Evolutionary conservation across 345 rosid species (phyloP), one percentile per base, ranked within the genome.

Genomic region (Salix purpurea): DNA sequence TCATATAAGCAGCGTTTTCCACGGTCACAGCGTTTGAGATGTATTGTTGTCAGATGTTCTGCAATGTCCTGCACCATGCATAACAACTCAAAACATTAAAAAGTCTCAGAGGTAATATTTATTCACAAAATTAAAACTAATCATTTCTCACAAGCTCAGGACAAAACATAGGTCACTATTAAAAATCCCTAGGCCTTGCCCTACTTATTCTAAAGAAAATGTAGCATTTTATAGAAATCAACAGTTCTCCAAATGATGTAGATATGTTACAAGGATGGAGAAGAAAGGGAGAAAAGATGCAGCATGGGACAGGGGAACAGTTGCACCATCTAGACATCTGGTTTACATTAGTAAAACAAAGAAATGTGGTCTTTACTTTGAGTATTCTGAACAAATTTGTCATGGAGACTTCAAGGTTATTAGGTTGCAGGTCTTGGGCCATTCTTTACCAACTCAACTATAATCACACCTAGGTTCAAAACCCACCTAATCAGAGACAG

Each of bases 1-100:
- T 94, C 95, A 34, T 94, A 91, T 70, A 90, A 77, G 81, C 98
- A 91, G 64, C 90, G 90, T 72, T 91, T 91, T 79, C 97, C 97
- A 24, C 94, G 91, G 73, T 89, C 95, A 76, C 94, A 89, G 30
- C 88, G 90, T 28, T 87, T 90, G 71, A 93, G 95, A 80, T 88
- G 67, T 37, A 90, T 87, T 40, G 95, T 89, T 64, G 98, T 88
- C 84, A 94, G 80, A 85, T 89, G 91, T 79, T 91, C 98, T 24
- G 89, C 97, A 44, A 90, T 83, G 66, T 94, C 98, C 98, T 93
- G 88, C 15, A 48, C 76, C 58, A 65, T 58, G 46, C 52, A 78
- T 36, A 75, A 74, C 16, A 72, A 30, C 7, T 16, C 23, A 40
- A 70, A 24, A 7, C 1, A 50, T 1, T 37, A 58, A 18, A 8